Evolutionary conservation across 805 yeast species (phyloP), one percentile per base, ranked within the genome.

Genomic region (Metschnikowia matae): DNA sequence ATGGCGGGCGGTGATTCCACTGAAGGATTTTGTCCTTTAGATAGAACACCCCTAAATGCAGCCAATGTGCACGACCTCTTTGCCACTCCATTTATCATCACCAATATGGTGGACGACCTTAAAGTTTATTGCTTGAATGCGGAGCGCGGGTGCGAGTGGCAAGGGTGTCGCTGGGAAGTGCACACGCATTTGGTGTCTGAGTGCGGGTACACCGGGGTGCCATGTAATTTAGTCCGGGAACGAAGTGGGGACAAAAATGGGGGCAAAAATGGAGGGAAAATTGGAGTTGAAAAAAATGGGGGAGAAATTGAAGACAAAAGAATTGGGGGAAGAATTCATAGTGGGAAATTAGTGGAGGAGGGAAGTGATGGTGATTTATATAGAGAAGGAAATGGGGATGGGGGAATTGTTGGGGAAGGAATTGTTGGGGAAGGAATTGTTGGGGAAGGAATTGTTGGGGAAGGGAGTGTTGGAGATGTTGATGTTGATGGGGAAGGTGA

Each of bases 21-120:
- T 13, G 37, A 43, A 15, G 55, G 55, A 3, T 41, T 40, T 43
- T 84, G 89, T 62, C 89, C 89, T 0, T 67, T 84, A 31, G 89
- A 84, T 64, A 66, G 89, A 46, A 78, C 79, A 2, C 71, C 75
- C 2, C 56, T 84, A 39, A 65, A 69, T 48, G 51, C 63, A 3
- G 60, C 60, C 21, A 62, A 67, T 49, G 44, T 54, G 3, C 62
- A 68, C 34, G 43, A 48, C 35, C 6, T 59, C 70, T 14, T 69
- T 56, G 80, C 82, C 3, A 78, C 87, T 1, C 87, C 89, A 0
- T 74, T 81, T 20, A 65, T 84, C 6, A 67, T 84, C 3, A 63
- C 77, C n/a, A 81, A 82, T 55, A 73, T 85, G 57, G 71, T 83
- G 1, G 86, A 84, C 60, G 87, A 83, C 39, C 69, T 84, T 42